Evolutionary conservation across 148 eudicot genomes (phyloP).

Genomic region (Hydrangea macrophylla): DNA sequence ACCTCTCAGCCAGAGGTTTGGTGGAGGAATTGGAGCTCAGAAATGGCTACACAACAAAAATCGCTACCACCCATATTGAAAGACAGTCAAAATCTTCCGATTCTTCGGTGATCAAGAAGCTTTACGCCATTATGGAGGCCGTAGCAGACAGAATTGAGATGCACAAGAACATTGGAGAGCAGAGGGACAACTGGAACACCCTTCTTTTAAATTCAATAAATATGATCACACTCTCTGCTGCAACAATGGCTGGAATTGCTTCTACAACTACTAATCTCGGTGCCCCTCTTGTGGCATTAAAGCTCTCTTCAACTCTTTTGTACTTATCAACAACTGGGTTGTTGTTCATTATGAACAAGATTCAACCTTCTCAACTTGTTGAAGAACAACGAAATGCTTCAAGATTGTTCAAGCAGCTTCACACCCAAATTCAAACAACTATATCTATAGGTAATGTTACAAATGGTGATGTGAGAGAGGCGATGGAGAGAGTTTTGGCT

Average conservation of each 20-base stretch:
- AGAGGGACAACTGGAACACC: constrained; percentile 31
- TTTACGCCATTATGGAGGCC: constrained; percentile 30
- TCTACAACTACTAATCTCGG: constrained; percentile 9
- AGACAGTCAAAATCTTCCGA: constrained; percentile 2
- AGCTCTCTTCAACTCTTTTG: constrained; percentile 41
- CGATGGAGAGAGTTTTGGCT: constrained; percentile 44
- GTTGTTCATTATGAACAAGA: constrained; percentile 48
- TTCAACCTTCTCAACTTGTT: constrained; percentile 69
- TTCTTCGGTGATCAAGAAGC: constrained; percentile 17
- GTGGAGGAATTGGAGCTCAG: constrained; percentile 1
- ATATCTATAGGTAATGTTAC: constrained; percentile 17
- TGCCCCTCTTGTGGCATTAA: constrained; percentile 25
- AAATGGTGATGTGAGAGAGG: constrained; percentile 32
- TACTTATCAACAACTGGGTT: constrained; percentile 51
- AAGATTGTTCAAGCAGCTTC: constrained; percentile 44
- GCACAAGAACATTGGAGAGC: constrained; percentile 38
- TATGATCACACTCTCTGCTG: constrained; percentile 55
- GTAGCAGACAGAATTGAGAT: constrained; percentile 40
- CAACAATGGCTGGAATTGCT: constrained; percentile 49
- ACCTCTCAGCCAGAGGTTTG: neutral
- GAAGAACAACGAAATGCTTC: constrained; percentile 67
- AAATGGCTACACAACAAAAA: neutral
- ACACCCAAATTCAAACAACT: constrained; percentile 24
- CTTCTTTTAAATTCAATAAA: constrained; percentile 43
- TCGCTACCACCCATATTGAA: neutral